Conservation (phyloP, 805 yeast genomes). For the Nakazawaea wyomingensis region DNA sequence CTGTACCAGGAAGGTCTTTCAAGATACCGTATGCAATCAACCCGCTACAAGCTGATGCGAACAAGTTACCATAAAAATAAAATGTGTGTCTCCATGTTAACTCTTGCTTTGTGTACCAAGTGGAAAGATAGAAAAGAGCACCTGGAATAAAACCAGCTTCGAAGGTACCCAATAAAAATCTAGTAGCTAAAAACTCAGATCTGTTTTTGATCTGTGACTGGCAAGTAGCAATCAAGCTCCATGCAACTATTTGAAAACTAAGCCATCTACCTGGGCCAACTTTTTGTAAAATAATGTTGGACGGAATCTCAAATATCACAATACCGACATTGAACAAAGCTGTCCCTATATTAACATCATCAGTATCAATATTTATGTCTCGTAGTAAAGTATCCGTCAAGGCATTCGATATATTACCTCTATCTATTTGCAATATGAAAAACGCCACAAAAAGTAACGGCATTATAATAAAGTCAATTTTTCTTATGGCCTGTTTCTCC, state of each 20-base stretch:
- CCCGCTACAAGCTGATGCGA: conserved; percentile 34
- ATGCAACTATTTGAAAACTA: conserved; percentile 49
- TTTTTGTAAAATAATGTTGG: conserved; percentile 59
- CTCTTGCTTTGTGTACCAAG: conserved; percentile 58
- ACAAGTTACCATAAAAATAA: conserved; percentile 39
- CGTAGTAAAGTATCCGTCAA: conserved; percentile 50
- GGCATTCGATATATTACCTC: conserved; percentile 52
- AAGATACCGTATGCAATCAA: conserved; percentile 43
- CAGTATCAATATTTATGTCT: conserved; percentile 49
- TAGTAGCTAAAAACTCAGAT: conserved; percentile 39
- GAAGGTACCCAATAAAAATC: conserved; percentile 48
- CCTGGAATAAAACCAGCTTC: conserved; percentile 74
- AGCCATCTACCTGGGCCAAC: conserved; percentile 62
- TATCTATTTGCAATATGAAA: conserved; percentile 50
- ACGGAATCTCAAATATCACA: conserved; percentile 55
- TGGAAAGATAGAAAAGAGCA: conserved; percentile 56
- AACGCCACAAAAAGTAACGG: conserved; percentile 12
- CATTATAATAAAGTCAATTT: conserved; percentile 16
- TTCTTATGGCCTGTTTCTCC: conserved; percentile 14
- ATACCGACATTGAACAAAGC: conserved; percentile 51
- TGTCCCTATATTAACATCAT: conserved; percentile 55
- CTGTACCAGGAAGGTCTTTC: conserved; percentile 29
- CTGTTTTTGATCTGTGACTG: conserved; percentile 42
- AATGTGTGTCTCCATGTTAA: conserved; percentile 43
- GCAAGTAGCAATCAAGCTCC: conserved; percentile 52